Evolutionary conservation across 352 stramenopile genomes (phyloP), one percentile per base, ranked within the genome.

Genomic region (Vaucheria bursata): DNA sequence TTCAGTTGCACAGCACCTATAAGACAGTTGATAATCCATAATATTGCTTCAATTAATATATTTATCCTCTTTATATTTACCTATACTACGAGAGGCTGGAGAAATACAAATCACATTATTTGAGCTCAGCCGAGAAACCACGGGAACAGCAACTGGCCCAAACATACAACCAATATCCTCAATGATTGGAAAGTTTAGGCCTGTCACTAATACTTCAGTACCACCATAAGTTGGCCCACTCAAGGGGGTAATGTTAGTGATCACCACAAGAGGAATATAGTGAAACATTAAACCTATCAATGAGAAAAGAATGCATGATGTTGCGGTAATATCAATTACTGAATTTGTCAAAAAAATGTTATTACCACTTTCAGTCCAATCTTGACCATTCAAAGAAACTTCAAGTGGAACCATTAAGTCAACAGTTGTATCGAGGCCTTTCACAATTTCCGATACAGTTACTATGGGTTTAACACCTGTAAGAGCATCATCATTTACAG

Each of bases 121-220:
- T 0, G 84, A 85, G 77, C 88, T 92, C 5, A 93, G 36, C 45
- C 88, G 94, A 0, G 71, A 81, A 0, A 85, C 87, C 0, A 87
- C 87, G 6, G 78, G 64, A 12, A 89, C 84, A 0, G 88, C 75
- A 0, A 69, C 79, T n/a, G 70, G 36, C 18, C 88, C 89, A 74
- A 95, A 94, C 8, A 68, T 79, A 75, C 90, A 95, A 4, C 86
- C 82, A 4, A 94, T 74, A 38, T 78, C 85, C 8, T 85, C 90
- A 1, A 79, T 87, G 66, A 93, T 91, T 2, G 77, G 79, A 77
- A 95, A 94, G 67, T 93, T 91, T 31, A 85, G 79, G 0, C 90
- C 90, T 0, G 84, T 79, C 0, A 95, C 84, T 0, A 89, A 71
- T n/a, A 95, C 73, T 73, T 92, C 88, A 0, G 90, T 96, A 36